phyloP scores from a whole-genome alignment of 2,329 filamentous ascomycete species.

The Coniella vitis region DNA sequence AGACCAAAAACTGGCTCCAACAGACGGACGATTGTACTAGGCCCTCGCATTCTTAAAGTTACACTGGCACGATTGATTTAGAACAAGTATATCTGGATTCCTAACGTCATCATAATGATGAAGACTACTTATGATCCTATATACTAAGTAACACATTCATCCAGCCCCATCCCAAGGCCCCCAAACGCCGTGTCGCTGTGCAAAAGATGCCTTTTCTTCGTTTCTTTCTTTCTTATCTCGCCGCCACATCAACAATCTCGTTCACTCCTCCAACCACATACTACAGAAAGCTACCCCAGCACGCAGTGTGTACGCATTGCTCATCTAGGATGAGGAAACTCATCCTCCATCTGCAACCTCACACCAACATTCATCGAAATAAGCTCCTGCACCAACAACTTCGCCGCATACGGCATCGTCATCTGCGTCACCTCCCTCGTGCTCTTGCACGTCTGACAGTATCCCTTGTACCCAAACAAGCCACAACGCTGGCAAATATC shows the following conservation, averaged over 20 bases:
- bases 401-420: slow-evolving; percentile 96
- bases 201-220: background rate
- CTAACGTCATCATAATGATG: too few relatives aligned
- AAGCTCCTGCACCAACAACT: slow-evolving; percentile 90
- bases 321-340: slow-evolving; percentile 66
- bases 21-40: too few relatives aligned
- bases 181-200: slow-evolving; percentile 7
- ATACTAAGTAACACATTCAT: background rate
- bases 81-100: too few relatives aligned
- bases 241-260: too few relatives aligned
- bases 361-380: slow-evolving; percentile 99
- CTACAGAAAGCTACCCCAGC: too few relatives aligned
- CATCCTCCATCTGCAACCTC: slow-evolving; percentile 80
- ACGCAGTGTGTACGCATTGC: too few relatives aligned
- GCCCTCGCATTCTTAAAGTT: background rate
- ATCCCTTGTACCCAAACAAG: slow-evolving; percentile 90
- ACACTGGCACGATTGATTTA: too few relatives aligned
- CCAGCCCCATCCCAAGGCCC: background rate
- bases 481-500: slow-evolving; percentile 94
- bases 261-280: too few relatives aligned
- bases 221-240: background rate
- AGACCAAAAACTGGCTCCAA: too few relatives aligned
- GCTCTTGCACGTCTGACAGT: slow-evolving; percentile 87
- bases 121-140: background rate
- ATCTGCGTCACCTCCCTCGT: slow-evolving; percentile 81